These are phyloP conservation scores for Porodaedalea pini DNA, from an alignment of 1,284 basidiomycete genomes.

Conservation along the genomic window DNA sequence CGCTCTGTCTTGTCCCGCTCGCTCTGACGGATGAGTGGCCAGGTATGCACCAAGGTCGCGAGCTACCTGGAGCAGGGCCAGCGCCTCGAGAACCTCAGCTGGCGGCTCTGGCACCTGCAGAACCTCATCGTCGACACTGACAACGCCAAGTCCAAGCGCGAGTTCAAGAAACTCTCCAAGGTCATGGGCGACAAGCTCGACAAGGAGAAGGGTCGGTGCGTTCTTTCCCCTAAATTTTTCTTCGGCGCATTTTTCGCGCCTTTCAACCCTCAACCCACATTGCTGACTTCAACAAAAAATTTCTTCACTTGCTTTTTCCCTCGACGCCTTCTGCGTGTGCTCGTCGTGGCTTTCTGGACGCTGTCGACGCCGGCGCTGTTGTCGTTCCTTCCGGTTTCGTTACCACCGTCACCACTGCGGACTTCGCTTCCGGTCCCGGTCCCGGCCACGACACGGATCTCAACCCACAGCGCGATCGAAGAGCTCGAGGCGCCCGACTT, in stretches of 20 bases:
- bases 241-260: conserved; percentile 5
- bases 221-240: conserved; percentile 21
- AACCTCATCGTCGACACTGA: conserved; percentile 83
- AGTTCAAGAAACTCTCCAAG: conserved; percentile 81
- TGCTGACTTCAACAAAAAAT: background rate
- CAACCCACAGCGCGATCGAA: conserved; percentile 59
- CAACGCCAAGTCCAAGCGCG: conserved; percentile 79
- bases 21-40: background rate
- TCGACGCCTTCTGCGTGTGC: background rate
- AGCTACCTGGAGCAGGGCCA: conserved; percentile 83
- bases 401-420: conserved; percentile 7
- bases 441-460: conserved; percentile 8
- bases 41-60: conserved; percentile 84
- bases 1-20: background rate
- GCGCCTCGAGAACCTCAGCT: conserved; percentile 81
- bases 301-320: background rate
- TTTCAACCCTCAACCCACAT: conserved; percentile 17
- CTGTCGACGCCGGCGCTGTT: conserved; percentile 2
- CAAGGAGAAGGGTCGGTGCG: conserved; percentile 81
- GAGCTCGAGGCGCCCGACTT: conserved; percentile 77
- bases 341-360: background rate
- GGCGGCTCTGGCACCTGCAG: conserved; percentile 85
- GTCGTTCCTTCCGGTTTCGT: conserved; percentile 16
- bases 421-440: background rate
- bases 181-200: conserved; percentile 83